Evolutionary conservation across 768 basidiomycete genomes (phyloP), one percentile per base, ranked within the genome.

Genomic region (Mrakia blollopis): DNA sequence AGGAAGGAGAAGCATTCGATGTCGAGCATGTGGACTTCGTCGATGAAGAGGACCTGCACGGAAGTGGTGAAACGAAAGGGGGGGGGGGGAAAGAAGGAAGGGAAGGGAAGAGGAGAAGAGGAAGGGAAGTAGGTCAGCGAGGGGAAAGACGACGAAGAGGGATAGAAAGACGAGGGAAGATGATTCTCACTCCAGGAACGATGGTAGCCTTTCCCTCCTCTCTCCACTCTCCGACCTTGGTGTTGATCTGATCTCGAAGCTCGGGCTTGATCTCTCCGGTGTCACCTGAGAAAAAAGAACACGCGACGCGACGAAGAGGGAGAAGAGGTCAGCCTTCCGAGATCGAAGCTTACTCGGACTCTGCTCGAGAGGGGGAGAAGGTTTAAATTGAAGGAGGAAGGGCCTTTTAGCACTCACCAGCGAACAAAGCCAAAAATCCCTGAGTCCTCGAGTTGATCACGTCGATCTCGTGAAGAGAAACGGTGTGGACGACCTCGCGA

Each of bases 1-100:
- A 99, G 87, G 88, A 95, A 99, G 10, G 95, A 97, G 87, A 98
- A 98, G 82, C 96, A 98, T 83, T 98, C 96, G 79, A 99, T 98
- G 83, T 99, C 96, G 80, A 99, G 90, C 96, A 99, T 99, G 87
- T 98, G 96, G 18, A 98, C 96, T 85, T 81, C 79, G 70, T 77
- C 73, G 21, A 70, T 69, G 69, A 73, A 73, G 18, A 97, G 86
- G n/a, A 97, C 93, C 93, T 95, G 80, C 18, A n/a, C n/a, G n/a
- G 57, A 28, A 41, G 61, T 47, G 74, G 1, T 21, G 30, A 9
- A 32, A 75, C 14, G 25, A 32, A 10, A 9, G 41, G 44, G 32
- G 25, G 23, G 30, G 52, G 30, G 44, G 73, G 21, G 60, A 28
- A 6, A 30, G 71, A 32, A 0, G 44, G 32, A 44, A 69, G 9